Percentiles rank a stretch among this genome's conserved stretches.
Conservation (phyloP, 2,329 filamentous ascomycete genomes). For the Sclerotinia minor region DNA sequence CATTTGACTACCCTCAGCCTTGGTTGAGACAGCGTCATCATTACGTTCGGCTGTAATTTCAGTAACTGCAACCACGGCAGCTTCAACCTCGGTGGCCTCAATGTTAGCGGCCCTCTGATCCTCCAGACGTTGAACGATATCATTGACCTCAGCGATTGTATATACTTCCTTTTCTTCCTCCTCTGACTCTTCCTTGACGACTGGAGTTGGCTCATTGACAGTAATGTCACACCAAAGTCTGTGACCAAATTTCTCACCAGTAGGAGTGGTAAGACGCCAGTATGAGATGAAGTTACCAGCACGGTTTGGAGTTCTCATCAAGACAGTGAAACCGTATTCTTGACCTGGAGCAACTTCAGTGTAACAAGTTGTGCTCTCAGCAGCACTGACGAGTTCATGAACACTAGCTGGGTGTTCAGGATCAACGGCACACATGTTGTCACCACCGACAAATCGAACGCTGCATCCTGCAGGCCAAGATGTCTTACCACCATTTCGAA, state of each 20-base stretch:
- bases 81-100: not conserved
- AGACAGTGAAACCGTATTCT: constrained; percentile 76
- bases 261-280: constrained; percentile 85
- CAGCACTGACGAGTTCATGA: constrained; percentile 72
- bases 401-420: constrained; percentile 76
- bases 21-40: not conserved
- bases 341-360: constrained; percentile 70
- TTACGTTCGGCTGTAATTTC: not conserved
- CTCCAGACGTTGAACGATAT: not conserved
- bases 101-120: not conserved
- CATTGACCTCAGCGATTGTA: not conserved
- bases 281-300: constrained; percentile 85
- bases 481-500: constrained; percentile 77
- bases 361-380: constrained; percentile 77
- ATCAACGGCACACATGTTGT: constrained; percentile 94
- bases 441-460: constrained; percentile 88
- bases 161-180: constrained; percentile 43
- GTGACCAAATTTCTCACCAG: constrained; percentile 84
- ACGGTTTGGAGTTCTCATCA: constrained; percentile 76
- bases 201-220: constrained; percentile 51
- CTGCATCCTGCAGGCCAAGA: constrained; percentile 88
- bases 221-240: constrained; percentile 92
- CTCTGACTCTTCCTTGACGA: constrained; percentile 44
- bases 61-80: not conserved
- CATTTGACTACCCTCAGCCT: constrained; percentile 65